These are phyloP conservation scores for Mortierella sp. DNA, from an alignment of 371 early-diverging fungal species.

Conservation along the genomic window DNA sequence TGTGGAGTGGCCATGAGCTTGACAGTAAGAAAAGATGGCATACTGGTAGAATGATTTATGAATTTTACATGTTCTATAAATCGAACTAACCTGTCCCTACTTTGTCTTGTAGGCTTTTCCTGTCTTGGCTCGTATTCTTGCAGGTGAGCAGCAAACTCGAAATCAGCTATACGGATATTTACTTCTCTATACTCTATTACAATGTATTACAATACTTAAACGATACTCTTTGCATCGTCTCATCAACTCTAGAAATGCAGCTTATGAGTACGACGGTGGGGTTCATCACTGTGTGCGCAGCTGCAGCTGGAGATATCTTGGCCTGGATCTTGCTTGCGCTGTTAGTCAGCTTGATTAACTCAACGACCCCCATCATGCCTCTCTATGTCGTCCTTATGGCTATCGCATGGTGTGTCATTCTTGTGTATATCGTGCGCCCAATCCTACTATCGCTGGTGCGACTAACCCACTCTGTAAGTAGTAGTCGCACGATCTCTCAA, in stretches of 20 bases:
- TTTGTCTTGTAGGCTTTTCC: constrained; percentile 75
- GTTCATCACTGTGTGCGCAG: constrained; percentile 84
- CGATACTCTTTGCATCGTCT: neutral
- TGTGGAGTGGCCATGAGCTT: constrained; percentile 91
- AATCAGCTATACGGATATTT: too few species aligned
- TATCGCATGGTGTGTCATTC: constrained; percentile 67
- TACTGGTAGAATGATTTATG: too few species aligned
- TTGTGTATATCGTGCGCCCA: constrained; percentile 71
- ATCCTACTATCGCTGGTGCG: constrained; percentile 62
- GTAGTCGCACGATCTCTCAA: too few species aligned
- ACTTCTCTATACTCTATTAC: too few species aligned
- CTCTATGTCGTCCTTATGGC: constrained; percentile 78
- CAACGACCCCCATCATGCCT: constrained; percentile 71
- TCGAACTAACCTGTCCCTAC: too few species aligned
- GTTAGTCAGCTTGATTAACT: constrained; percentile 80
- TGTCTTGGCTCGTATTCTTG: constrained; percentile 91
- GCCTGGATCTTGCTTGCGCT: constrained; percentile 89
- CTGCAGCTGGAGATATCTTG: constrained; percentile 87
- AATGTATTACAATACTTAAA: too few species aligned
- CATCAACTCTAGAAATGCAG: constrained; percentile 70
- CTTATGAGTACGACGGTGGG: constrained; percentile 86
- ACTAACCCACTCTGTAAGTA: constrained; percentile 56
- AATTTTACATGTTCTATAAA: neutral
- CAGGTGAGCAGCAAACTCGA: constrained; percentile 45
- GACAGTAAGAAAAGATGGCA: constrained; percentile 60